Evolutionary conservation across 2,329 filamentous ascomycete genomes (phyloP).

Genomic region (Alternaria dauci): DNA sequence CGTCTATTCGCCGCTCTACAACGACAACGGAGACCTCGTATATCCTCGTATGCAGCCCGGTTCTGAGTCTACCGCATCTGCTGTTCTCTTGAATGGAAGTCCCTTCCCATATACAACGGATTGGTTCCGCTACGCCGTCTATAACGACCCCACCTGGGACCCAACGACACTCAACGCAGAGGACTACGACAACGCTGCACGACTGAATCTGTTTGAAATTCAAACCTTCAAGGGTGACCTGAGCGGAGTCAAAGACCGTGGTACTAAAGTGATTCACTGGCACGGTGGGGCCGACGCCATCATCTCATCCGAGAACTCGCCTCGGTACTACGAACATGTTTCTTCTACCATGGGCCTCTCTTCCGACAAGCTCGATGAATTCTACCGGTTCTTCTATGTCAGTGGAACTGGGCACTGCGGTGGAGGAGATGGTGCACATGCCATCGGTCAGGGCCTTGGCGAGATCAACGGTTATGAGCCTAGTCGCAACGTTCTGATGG

Average conservation of each 20-base stretch:
- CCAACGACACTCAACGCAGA: conserved; percentile 47
- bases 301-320: conserved; percentile 57
- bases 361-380: conserved; percentile 50
- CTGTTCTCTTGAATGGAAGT: conserved; percentile 50
- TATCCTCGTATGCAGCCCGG: conserved; percentile 63
- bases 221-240: conserved; percentile 55
- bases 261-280: conserved; percentile 58
- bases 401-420: conserved; percentile 62
- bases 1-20: conserved; percentile 55
- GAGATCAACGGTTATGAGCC: conserved; percentile 43
- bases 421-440: conserved; percentile 58
- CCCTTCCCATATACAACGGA: conserved; percentile 57
- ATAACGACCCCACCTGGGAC: conserved; percentile 57
- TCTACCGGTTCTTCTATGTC: conserved; percentile 62
- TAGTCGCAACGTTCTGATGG: conserved; percentile 57
- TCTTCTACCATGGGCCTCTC: conserved; percentile 53
- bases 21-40: conserved; percentile 56
- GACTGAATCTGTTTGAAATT: conserved; percentile 50
- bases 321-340: conserved; percentile 60
- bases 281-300: conserved; percentile 57
- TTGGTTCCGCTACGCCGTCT: conserved; percentile 61
- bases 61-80: conserved; percentile 52
- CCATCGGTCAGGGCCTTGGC: conserved; percentile 39
- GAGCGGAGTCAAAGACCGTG: conserved; percentile 47
- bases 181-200: conserved; percentile 54